These are phyloP conservation scores for Wickerhamiella parazyma DNA, from an alignment of 805 yeast species.

Conservation along the genomic window DNA sequence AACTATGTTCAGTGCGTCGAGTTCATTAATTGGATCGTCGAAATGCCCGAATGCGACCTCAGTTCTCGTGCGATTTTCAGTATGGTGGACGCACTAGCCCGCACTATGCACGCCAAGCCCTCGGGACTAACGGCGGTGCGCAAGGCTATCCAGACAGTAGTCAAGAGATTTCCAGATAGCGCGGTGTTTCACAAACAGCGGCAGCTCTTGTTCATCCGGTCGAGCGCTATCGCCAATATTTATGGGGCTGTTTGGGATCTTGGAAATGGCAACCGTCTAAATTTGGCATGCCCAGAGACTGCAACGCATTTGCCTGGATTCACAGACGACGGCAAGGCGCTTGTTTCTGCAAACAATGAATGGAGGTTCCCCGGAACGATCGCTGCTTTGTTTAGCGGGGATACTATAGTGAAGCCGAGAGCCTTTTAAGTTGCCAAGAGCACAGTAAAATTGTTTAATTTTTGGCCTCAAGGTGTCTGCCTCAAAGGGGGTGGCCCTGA, in stretches of 20 bases:
- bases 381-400: constrained; percentile 4
- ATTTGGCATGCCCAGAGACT: not conserved
- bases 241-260: constrained; percentile 1
- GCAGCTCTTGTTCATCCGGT: constrained; percentile 5
- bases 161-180: not conserved
- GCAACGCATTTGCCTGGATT: not conserved
- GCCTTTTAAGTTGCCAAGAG: too few species aligned
- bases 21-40: not conserved
- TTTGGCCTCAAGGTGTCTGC: not conserved
- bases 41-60: not conserved
- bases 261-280: not conserved
- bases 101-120: constrained; percentile 1
- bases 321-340: constrained; percentile 2
- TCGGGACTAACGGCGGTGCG: not conserved
- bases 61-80: not conserved
- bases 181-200: constrained; percentile 8
- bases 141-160: constrained; percentile 1
- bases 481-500: too few species aligned
- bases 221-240: not conserved
- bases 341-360: not conserved
- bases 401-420: not conserved
- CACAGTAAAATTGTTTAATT: too few species aligned
- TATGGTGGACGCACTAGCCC: not conserved
- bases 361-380: constrained; percentile 6
- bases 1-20: not conserved